These are phyloP conservation scores for Seiridium cupressi DNA, from an alignment of 2,329 filamentous ascomycete genomes.

Conservation along the genomic window DNA sequence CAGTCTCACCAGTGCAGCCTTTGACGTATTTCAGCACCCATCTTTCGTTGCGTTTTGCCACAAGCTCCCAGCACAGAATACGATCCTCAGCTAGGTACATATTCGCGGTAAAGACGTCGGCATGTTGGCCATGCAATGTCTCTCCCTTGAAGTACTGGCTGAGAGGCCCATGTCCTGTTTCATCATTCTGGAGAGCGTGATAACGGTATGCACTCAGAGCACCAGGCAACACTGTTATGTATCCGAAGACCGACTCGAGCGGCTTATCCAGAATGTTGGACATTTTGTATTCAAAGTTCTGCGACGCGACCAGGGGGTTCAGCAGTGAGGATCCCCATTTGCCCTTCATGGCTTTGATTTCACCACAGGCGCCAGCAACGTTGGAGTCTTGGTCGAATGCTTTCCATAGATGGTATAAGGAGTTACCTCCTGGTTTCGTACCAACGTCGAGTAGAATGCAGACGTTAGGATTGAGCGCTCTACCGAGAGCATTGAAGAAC, in stretches of 20 bases:
- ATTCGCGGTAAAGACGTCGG: conserved; percentile 96
- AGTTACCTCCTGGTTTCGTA: conserved; percentile 83
- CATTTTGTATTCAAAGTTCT: conserved; percentile 99
- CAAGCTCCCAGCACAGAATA: conserved; percentile 93
- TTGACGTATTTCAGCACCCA: conserved; percentile 99
- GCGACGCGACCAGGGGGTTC: conserved; percentile 91
- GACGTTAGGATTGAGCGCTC: conserved; percentile 89
- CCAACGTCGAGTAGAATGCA: conserved; percentile 97
- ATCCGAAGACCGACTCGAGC: conserved; percentile 93
- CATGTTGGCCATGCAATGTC: conserved; percentile 84
- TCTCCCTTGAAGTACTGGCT: conserved; percentile 98
- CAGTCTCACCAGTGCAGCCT: conserved; percentile 92
- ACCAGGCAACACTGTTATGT: conserved; percentile 94
- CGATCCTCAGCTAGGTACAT: conserved; percentile 99
- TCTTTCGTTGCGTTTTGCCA: conserved; percentile 89
- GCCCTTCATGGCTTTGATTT: conserved; percentile 97
- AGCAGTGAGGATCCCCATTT: conserved; percentile 80
- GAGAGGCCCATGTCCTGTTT: conserved; percentile 85
- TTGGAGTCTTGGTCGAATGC: conserved; percentile 98
- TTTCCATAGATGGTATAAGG: conserved; percentile 98
- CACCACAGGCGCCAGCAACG: conserved; percentile 93
- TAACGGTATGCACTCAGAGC: conserved; percentile 98
- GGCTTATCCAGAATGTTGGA: conserved; percentile 99
- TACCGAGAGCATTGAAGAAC: conserved; percentile 99
- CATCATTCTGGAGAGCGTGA: conserved; percentile 93